phyloP scores from a whole-genome alignment of 495 filamentous ascomycete genomes.

The Lasiosphaeris hirsuta region DNA sequence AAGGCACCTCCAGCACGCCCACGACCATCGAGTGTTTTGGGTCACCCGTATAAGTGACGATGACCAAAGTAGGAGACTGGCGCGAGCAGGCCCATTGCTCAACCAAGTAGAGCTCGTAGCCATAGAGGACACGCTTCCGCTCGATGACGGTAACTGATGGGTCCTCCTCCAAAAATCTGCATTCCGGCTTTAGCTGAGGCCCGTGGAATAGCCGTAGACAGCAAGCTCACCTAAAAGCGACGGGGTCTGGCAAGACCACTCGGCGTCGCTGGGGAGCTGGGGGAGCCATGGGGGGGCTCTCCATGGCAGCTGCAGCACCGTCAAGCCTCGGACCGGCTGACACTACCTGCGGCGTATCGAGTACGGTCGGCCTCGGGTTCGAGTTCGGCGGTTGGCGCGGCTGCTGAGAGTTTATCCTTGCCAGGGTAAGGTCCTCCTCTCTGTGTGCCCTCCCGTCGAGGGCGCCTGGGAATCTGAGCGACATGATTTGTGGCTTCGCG shows the following conservation, averaged over 20 bases:
- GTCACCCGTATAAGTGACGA: constrained; percentile 91
- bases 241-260: constrained; percentile 69
- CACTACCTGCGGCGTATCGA: constrained; percentile 7
- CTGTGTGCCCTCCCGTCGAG: constrained; percentile 30
- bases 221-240: constrained; percentile 56
- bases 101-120: constrained; percentile 92
- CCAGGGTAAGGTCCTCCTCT: constrained; percentile 31
- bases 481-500: constrained; percentile 19
- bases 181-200: neutral
- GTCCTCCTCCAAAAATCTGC: constrained; percentile 85
- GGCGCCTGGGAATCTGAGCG: constrained; percentile 26
- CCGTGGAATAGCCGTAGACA: neutral
- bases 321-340: constrained; percentile 13
- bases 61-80: constrained; percentile 83
- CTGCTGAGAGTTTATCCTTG: constrained; percentile 21
- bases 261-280: constrained; percentile 36
- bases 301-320: constrained; percentile 8
- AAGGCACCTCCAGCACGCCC: constrained; percentile 79
- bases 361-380: constrained; percentile 11
- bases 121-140: constrained; percentile 62
- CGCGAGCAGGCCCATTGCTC: constrained; percentile 98
- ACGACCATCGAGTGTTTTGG: constrained; percentile 70
- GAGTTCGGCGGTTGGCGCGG: no score
- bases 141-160: constrained; percentile 70
- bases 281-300: constrained; percentile 9